A percentile compares a stretch with the other conserved stretches of the same genome.
Evolutionary conservation across 306 rosid genomes (phyloP).

Genomic region (Cicer bijugum): DNA sequence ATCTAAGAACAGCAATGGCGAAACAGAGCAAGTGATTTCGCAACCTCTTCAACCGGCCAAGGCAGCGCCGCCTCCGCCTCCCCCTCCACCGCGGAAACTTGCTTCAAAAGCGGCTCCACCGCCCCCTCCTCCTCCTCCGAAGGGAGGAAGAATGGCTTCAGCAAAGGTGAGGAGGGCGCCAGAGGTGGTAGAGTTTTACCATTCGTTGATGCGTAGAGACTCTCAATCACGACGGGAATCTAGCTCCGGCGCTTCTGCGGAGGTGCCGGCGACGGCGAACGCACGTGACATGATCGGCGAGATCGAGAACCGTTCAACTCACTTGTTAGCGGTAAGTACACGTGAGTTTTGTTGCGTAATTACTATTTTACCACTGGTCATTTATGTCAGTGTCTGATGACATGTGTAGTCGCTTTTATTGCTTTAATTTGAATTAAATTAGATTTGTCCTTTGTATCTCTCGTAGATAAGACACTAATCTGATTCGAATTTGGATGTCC

Average conservation of each 20-base stretch:
- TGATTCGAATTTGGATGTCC: slow-evolving; percentile 49
- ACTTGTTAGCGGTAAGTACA: slow-evolving; percentile 83
- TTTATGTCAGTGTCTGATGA: slow-evolving; percentile 55
- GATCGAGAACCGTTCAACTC: slow-evolving; percentile 98
- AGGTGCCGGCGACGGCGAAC: slow-evolving; percentile 63
- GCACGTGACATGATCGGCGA: slow-evolving; percentile 99
- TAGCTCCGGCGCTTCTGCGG: slow-evolving; percentile 49
- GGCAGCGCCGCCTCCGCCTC: slow-evolving; percentile 40
- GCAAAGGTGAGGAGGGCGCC: slow-evolving; percentile 83
- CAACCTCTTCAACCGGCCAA: slow-evolving; percentile 43
- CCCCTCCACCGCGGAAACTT: slow-evolving; percentile 48
- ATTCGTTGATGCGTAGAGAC: slow-evolving; percentile 92
- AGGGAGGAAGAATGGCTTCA: slow-evolving; percentile 53
- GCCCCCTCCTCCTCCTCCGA: slow-evolving; percentile 72
- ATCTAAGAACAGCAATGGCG: slow-evolving; percentile 7
- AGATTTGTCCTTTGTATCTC: slow-evolving; percentile 10
- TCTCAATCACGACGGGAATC: slow-evolving; percentile 67
- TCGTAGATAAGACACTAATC: slow-evolving; percentile 56
- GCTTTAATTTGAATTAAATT: slow-evolving; percentile 50
- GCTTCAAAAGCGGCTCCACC: slow-evolving; percentile 61
- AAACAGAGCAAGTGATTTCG: slow-evolving; percentile 49
- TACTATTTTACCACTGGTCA: slow-evolving; percentile 56
- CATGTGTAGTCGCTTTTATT: slow-evolving; percentile 49
- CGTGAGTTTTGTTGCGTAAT: slow-evolving; percentile 43
- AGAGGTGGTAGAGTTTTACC: slow-evolving; percentile 97